A percentile compares a stretch with the other conserved stretches of the same genome.
These are phyloP conservation scores for Sugiyamaella sp. DNA, from an alignment of 1,139 yeast genomes.

Conservation along the genomic window DNA sequence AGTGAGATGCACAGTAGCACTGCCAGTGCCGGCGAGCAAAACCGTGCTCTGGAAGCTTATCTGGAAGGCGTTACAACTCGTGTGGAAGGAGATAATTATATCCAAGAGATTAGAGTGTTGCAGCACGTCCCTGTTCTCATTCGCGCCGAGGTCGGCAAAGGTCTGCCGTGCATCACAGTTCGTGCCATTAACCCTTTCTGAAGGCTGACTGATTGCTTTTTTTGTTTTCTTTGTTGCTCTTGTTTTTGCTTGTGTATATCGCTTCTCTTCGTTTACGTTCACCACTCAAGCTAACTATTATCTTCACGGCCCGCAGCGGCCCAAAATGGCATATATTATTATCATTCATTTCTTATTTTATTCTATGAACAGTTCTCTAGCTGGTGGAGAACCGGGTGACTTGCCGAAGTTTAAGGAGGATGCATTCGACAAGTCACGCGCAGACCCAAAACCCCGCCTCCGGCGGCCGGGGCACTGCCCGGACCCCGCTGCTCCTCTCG, in stretches of 20 bases:
- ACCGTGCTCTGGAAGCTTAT: slow-evolving; percentile 39
- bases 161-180: slow-evolving; percentile 88
- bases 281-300: background rate
- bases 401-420: too few relatives aligned
- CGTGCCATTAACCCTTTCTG: slow-evolving; percentile 87
- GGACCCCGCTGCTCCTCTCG: slow-evolving; percentile 1
- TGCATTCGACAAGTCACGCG: too few relatives aligned
- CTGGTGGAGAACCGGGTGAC: too few relatives aligned
- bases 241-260: background rate
- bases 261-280: background rate
- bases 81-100: slow-evolving; percentile 56
- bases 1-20: slow-evolving; percentile 34
- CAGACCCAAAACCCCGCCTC: too few relatives aligned
- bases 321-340: slow-evolving; percentile 12
- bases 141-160: slow-evolving; percentile 91
- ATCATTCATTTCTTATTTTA: slow-evolving; percentile 8
- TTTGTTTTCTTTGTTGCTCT: background rate
- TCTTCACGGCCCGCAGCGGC: background rate
- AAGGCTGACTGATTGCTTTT: slow-evolving; percentile 2
- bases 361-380: too few relatives aligned
- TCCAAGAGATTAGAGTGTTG: slow-evolving; percentile 83
- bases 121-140: slow-evolving; percentile 80
- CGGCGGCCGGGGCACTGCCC: slow-evolving; percentile 2
- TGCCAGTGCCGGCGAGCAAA: slow-evolving; percentile 26
- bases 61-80: slow-evolving; percentile 55